A percentile compares a stretch with the other conserved stretches of the same genome.
These are phyloP conservation scores for Wakefieldia striispora DNA, from an alignment of 768 basidiomycete species.

Conservation along the genomic window DNA sequence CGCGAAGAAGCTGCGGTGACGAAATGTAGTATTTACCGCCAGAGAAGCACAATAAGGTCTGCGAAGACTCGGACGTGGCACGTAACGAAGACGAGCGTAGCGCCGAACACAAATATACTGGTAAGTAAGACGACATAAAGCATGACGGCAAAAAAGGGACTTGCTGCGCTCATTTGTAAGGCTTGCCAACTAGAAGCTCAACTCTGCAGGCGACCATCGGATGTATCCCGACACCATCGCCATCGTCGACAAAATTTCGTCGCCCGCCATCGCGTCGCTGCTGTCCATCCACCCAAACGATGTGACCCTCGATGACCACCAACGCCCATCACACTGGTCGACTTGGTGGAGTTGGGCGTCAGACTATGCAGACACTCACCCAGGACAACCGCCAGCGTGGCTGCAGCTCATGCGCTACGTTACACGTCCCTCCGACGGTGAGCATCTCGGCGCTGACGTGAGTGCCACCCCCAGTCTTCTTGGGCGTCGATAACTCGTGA, in stretches of 20 bases:
- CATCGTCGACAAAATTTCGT: constrained; percentile 20
- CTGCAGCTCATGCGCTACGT: constrained; percentile 25
- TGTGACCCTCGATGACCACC: constrained; percentile 21
- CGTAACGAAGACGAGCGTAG: constrained; percentile 13
- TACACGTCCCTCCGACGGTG: constrained; percentile 12
- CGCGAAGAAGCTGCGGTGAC: constrained; percentile 46
- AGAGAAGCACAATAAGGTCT: constrained; percentile 41
- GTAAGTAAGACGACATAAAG: too few species aligned
- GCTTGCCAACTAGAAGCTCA: too few species aligned
- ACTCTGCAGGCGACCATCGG: background rate
- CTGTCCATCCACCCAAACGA: constrained; percentile 52
- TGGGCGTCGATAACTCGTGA: background rate
- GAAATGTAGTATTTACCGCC: constrained; percentile 45
- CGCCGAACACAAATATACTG: background rate
- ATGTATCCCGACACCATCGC: constrained; percentile 2
- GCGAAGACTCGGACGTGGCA: constrained; percentile 32
- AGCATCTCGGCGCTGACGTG: constrained; percentile 10
- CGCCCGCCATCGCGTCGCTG: constrained; percentile 30
- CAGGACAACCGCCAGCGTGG: constrained; percentile 20
- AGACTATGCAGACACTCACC: constrained; percentile 10
- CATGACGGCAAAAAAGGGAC: too few species aligned
- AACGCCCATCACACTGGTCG: constrained; percentile 24
- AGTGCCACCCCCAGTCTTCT: constrained; percentile 1
- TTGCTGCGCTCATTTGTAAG: too few species aligned
- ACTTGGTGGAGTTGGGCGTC: constrained; percentile 40